Base-by-base conservation (phyloP, 1,284 basidiomycete species). In the Rhodotorula sp. region DNA sequence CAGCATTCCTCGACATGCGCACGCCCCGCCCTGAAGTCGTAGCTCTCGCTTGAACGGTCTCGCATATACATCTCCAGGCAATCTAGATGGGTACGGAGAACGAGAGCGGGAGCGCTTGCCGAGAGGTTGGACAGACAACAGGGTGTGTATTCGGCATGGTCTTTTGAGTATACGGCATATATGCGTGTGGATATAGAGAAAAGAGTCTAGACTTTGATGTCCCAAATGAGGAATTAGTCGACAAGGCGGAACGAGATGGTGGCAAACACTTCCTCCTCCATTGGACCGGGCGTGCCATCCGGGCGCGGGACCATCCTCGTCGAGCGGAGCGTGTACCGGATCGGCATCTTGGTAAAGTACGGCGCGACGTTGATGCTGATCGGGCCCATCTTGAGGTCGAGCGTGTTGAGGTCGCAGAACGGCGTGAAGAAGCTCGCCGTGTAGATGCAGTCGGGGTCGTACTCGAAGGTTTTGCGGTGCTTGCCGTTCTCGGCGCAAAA, bases 211-310 rank as follows among this genome's bases (percentile, higher is more conserved):
- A 42, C 37, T 42, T 42, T 12, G 3, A 42, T 3, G 37, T 42
- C 37, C 14, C 10, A 59, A 42, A 10, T 10, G 8, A 33, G 37
- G 37, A 12, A 12, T 42, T 30, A n/a, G 58, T 82, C 80, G 6
- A 82, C 81, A 7, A 82, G 71, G 68, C 80, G 76, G 69, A 83
- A 83, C 24, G 77, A 76, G 60, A 82, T 78, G 14, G 81, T 82
- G 18, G 74, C 77, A 70, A 82, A 82, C 14, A 77, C 77, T 53
- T 81, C 70, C 55, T 81, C 78, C 61, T 83, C 82, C 24, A 49
- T 10, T 3, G 72, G 70, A 4, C 70, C 74, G 5, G 66, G 54
- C 4, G 33, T 45, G 7, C 63, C 67, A 14, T 74, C 75, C 48
- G 78, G 75, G 20, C 67, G 60, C 1, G 66, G 62, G 4, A 56